These are phyloP conservation scores for Eucalyptus caleyi DNA, from an alignment of 345 rosid species.

Conservation along the genomic window DNA sequence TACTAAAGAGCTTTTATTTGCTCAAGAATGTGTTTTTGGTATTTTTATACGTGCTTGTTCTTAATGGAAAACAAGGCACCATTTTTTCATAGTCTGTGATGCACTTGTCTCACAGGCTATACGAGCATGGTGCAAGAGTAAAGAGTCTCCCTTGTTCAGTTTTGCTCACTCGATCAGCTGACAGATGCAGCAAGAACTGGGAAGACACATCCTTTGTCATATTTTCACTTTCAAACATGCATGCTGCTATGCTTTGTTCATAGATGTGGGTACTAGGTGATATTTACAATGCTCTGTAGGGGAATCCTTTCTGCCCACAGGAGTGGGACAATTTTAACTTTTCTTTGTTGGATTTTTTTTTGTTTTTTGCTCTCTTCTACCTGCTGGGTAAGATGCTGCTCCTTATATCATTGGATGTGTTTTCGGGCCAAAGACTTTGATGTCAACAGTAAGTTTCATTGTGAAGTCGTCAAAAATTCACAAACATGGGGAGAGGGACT, in stretches of 20 bases:
- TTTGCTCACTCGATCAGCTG: neutral
- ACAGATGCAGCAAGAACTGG: neutral
- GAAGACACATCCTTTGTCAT: neutral
- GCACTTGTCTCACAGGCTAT: neutral
- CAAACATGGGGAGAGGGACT: neutral
- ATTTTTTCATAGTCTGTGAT: neutral
- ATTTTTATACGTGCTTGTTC: neutral
- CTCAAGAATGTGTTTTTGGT: neutral
- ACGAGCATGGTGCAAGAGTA: conserved; percentile 1
- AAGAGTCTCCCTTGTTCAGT: neutral
- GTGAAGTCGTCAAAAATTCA: neutral
- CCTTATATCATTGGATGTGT: neutral
- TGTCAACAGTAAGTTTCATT: neutral
- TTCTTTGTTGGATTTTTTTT: neutral
- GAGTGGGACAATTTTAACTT: neutral
- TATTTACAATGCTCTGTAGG: neutral
- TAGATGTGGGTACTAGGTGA: neutral
- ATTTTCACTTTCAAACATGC: neutral
- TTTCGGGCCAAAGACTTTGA: neutral
- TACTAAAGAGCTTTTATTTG: neutral
- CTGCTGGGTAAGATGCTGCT: neutral
- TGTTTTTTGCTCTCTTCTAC: neutral
- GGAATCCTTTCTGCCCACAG: neutral
- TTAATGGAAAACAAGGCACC: neutral
- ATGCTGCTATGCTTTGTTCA: neutral